A percentile compares a stretch with the other conserved stretches of the same genome.
These are phyloP conservation scores for Antarctomyces pellizariae DNA, from an alignment of 495 filamentous ascomycete genomes.

Conservation along the genomic window DNA sequence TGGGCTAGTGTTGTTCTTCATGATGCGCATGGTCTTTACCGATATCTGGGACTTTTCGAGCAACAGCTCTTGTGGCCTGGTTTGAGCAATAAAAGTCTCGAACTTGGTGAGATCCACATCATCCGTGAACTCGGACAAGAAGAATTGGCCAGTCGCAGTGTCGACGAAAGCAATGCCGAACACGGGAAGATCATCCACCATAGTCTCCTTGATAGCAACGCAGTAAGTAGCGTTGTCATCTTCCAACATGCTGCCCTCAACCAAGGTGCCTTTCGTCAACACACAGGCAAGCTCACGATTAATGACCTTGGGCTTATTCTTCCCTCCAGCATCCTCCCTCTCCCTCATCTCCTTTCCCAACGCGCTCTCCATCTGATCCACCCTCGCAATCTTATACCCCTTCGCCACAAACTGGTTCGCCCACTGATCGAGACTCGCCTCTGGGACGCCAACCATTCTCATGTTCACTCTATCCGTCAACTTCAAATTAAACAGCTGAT, in stretches of 20 bases:
- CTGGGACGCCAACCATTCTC: constrained; percentile 92
- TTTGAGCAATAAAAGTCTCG: constrained; percentile 93
- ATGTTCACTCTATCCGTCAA: constrained; percentile 97
- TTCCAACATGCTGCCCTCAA: constrained; percentile 90
- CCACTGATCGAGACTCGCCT: constrained; percentile 78
- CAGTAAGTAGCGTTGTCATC: constrained; percentile 96
- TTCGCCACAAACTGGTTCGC: constrained; percentile 86
- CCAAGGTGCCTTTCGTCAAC: constrained; percentile 74
- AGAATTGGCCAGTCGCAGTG: constrained; percentile 89
- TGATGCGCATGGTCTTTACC: constrained; percentile 64
- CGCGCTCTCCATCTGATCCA: constrained; percentile 90
- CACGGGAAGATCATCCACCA: constrained; percentile 48
- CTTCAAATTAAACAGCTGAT: constrained; percentile 94
- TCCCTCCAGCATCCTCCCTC: constrained; percentile 32
- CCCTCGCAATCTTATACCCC: constrained; percentile 85
- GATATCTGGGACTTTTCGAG: constrained; percentile 77
- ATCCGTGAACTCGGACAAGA: constrained; percentile 72
- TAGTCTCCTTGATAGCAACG: constrained; percentile 80
- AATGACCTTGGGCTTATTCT: constrained; percentile 66
- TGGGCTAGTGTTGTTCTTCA: constrained; percentile 86
- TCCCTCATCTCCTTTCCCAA: constrained; percentile 97
- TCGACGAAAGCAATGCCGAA: constrained; percentile 93
- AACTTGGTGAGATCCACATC: constrained; percentile 92
- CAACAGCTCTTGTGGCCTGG: constrained; percentile 66
- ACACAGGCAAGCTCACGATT: constrained; percentile 75